Evolutionary conservation across 148 eudicot genomes (phyloP).

Genomic region (Hydrangea macrophylla): DNA sequence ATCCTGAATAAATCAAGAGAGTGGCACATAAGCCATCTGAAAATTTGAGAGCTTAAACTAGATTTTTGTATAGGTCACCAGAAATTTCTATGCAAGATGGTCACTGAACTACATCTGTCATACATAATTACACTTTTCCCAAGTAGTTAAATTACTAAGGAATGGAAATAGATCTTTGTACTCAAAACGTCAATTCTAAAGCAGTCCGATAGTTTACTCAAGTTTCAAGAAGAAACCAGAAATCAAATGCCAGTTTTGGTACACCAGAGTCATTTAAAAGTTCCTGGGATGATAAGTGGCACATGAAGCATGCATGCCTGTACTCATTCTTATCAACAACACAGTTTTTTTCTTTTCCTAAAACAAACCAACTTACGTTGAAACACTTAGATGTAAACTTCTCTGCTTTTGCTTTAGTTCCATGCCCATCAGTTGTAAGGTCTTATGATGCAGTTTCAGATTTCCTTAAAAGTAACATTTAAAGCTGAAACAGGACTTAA

Average conservation of each 20-base stretch:
- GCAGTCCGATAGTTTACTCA: neutral
- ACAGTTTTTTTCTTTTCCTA: neutral
- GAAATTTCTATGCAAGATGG: neutral
- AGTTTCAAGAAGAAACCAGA: neutral
- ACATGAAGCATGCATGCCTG: neutral
- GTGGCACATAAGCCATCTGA: neutral
- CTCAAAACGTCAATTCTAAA: neutral
- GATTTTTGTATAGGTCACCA: neutral
- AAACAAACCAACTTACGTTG: neutral
- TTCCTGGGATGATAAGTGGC: neutral
- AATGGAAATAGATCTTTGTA: neutral
- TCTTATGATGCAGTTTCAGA: neutral
- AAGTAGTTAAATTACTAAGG: neutral
- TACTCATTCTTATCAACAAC: neutral
- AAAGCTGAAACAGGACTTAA: neutral
- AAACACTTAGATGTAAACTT: neutral
- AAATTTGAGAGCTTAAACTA: neutral
- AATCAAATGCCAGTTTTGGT: neutral
- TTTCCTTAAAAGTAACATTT: neutral
- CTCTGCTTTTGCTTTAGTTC: neutral
- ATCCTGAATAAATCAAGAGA: slow-evolving; percentile 43
- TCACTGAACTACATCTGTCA: neutral
- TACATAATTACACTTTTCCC: neutral
- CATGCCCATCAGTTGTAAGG: neutral
- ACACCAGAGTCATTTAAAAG: neutral